phyloP scores from a whole-genome alignment of 2,329 filamentous ascomycete species.

The Harringtonia aguacate region DNA sequence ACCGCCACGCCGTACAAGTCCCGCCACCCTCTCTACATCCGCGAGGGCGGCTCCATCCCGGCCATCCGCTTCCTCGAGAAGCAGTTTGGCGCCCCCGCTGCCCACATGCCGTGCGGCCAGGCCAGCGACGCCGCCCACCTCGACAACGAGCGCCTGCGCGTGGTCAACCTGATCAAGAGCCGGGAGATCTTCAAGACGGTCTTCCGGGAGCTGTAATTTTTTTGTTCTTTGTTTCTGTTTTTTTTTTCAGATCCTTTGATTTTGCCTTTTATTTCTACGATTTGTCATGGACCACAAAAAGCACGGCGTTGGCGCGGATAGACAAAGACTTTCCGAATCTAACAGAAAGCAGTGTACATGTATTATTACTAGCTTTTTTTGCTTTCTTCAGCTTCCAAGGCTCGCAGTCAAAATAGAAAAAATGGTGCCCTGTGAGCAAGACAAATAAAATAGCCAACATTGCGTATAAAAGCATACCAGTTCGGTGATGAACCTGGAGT shows the following conservation, averaged over 20 bases:
- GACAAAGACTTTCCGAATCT: no score
- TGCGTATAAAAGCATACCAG: no score
- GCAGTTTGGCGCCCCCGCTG: constrained; percentile 82
- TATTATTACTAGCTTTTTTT: no score
- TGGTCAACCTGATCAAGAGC: constrained; percentile 83
- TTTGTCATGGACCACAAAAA: no score
- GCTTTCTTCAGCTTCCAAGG: no score
- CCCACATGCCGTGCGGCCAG: constrained; percentile 88
- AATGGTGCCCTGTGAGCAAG: no score
- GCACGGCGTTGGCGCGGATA: no score
- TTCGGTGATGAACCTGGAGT: no score
- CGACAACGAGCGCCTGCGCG: constrained; percentile 84
- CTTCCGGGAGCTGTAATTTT: constrained; percentile 50
- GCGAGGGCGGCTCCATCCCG: constrained; percentile 91
- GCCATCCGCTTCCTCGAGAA: constrained; percentile 91
- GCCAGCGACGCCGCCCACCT: constrained; percentile 90
- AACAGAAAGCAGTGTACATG: no score
- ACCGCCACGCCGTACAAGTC: constrained; percentile 19
- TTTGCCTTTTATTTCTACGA: not conserved
- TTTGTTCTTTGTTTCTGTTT: not conserved
- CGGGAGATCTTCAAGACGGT: constrained; percentile 84
- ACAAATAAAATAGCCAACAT: no score
- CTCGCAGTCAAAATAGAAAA: no score
- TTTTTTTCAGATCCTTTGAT: no score
- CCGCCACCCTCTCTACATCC: constrained; percentile 74